Evolutionary conservation across 23 red algal species (phyloP), one percentile per base, ranked within the genome.

Genomic region (Gracilaria vermiculophylla): DNA sequence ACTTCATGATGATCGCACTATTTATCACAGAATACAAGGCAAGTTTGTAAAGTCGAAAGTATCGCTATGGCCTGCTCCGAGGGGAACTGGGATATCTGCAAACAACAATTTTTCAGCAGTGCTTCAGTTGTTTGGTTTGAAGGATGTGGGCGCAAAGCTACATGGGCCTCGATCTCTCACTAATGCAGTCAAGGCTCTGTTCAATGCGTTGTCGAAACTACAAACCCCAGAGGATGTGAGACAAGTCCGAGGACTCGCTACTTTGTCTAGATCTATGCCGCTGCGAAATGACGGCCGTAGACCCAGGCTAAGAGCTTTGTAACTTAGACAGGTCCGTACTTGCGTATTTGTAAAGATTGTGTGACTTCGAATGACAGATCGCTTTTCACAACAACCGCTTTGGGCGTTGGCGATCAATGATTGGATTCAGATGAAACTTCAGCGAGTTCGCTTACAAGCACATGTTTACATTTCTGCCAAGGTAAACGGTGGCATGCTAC

Each of bases 111-210:
- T 90, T 85, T 48, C 74, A 16, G 84, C 87, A 21, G 69, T 94
- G 21, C 80, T 98, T 49, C 81, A 91, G 65, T 47, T 98, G 80
- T 83, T 94, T 72, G 95, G 95, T 27, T 62, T 98, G 21, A 90
- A 81, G 56, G 91, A 98, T 54, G 79, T 92, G 3, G 92, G 90
- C 33, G 95, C 95, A 36, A 94, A 98, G 71, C 82, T 91, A 50
- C 91, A 94, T 34, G 95, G 95, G 28, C 66, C 94, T 31, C 85
- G 92, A 7, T 86, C 70, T 15, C 37, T 87, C 36, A 71, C 72
- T 6, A 98, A 98, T 80, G 62, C 73, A 14, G 64, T 94, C 45
- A 98, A 94, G 83, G 95, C 95, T 41, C 73, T 98, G 48, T 94
- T 98, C 81, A 89, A 92, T 42, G 95, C 85, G 8, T 86, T 98